Evolutionary conservation across 257 asterid species (phyloP).

Genomic region (Przewalskia tangutica): DNA sequence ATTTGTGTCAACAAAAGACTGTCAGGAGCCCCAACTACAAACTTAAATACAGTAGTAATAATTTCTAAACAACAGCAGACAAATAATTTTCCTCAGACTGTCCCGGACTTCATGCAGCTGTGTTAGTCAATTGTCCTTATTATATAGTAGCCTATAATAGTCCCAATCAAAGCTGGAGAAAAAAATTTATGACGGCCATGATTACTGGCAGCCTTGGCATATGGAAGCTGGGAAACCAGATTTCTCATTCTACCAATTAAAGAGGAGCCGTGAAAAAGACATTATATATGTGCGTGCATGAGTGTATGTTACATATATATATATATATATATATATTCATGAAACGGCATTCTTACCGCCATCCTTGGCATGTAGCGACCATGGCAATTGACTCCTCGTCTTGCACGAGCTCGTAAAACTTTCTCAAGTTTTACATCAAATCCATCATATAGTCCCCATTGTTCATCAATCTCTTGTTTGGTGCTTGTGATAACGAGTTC

Average conservation of each 20-base stretch:
- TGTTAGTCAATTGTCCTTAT: not conserved
- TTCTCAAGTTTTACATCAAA: constrained; percentile 71
- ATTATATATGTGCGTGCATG: not conserved
- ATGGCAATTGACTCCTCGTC: constrained; percentile 72
- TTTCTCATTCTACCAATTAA: not conserved
- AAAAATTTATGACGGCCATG: not conserved
- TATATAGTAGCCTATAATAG: not conserved
- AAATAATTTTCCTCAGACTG: not conserved
- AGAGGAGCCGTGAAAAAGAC: not conserved
- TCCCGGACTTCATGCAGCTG: not conserved
- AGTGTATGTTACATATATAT: not conserved
- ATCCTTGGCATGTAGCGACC: constrained; percentile 87
- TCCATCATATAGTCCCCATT: constrained; percentile 87
- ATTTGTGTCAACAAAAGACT: not conserved
- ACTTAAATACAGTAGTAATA: not conserved
- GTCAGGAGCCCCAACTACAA: not conserved
- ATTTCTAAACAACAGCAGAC: not conserved
- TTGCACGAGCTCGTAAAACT: constrained; percentile 65
- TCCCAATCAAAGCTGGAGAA: not conserved
- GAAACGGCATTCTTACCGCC: constrained; percentile 41
- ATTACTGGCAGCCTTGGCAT: not conserved
- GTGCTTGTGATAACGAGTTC: constrained; percentile 81
- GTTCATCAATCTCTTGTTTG: constrained; percentile 80
- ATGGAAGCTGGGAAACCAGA: not conserved
- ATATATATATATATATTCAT: not conserved